These are phyloP conservation scores for Forsythia viridissima DNA, from an alignment of 257 asterid genomes.

Conservation along the genomic window DNA sequence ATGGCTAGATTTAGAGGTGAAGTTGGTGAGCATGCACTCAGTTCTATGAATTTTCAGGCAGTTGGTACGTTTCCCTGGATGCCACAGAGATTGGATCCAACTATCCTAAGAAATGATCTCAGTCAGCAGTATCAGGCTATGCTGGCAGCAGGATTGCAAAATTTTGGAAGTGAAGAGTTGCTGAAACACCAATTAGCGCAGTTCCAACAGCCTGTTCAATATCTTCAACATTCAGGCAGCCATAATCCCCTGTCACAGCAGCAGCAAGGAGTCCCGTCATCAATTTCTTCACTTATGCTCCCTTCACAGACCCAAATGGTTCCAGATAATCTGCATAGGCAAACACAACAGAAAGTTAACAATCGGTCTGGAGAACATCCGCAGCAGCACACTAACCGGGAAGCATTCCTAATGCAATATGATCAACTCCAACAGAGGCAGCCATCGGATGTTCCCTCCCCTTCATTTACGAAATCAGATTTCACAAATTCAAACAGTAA, in stretches of 20 bases:
- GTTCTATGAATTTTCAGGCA: constrained; percentile 64
- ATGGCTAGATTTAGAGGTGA: constrained; percentile 88
- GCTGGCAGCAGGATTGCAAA: constrained; percentile 69
- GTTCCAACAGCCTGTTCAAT: constrained; percentile 69
- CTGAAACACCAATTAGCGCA: constrained; percentile 69
- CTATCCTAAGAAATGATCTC: constrained; percentile 63
- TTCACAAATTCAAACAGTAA: constrained; percentile 49
- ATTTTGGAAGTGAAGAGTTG: constrained; percentile 61
- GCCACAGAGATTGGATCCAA: constrained; percentile 83
- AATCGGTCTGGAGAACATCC: constrained; percentile 46
- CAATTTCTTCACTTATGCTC: constrained; percentile 50
- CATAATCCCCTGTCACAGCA: constrained; percentile 51
- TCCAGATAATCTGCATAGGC: constrained; percentile 59
- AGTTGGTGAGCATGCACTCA: constrained; percentile 68
- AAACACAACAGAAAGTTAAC: constrained; percentile 50
- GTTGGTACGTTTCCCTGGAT: constrained; percentile 76
- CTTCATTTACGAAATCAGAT: constrained; percentile 65
- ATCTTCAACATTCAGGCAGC: constrained; percentile 61
- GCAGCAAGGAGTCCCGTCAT: constrained; percentile 51
- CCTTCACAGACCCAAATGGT: constrained; percentile 68
- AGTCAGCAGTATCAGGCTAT: constrained; percentile 86
- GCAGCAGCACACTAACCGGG: constrained; percentile 59
- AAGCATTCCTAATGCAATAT: constrained; percentile 51
- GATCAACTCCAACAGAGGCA: constrained; percentile 73
- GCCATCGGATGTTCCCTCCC: constrained; percentile 60